Conservation (phyloP, 1,284 basidiomycete genomes). For the Ganoderma sinense region DNA sequence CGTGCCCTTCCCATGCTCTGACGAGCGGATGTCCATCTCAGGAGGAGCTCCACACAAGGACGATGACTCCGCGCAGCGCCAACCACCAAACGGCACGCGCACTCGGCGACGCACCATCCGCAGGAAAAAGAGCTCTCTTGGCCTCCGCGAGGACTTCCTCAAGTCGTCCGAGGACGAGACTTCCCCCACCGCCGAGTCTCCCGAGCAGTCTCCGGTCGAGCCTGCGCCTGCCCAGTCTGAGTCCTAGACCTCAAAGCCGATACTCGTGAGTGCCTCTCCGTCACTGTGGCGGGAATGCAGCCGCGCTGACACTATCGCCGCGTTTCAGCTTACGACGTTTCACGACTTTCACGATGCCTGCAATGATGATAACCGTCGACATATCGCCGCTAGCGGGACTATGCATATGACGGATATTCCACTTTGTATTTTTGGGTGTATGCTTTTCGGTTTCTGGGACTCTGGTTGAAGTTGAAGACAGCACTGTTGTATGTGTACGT, state of each 20-base stretch:
- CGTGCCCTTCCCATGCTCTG: slow-evolving; percentile 8
- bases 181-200: not conserved
- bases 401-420: slow-evolving; percentile 1
- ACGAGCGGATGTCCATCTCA: not conserved
- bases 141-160: slow-evolving; percentile 49
- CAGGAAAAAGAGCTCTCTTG: slow-evolving; percentile 52
- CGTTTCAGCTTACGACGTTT: not conserved
- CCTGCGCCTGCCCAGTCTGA: not conserved
- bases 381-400: not conserved
- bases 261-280: not conserved
- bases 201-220: not conserved
- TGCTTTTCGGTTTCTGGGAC: not conserved
- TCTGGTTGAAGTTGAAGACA: not conserved
- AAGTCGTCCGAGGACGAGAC: slow-evolving; percentile 18
- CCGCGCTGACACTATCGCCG: not conserved
- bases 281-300: not conserved
- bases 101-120: slow-evolving; percentile 40
- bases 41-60: not conserved
- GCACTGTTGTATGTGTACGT: not conserved
- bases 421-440: not conserved
- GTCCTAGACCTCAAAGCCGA: not conserved
- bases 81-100: not conserved
- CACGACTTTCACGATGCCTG: slow-evolving; percentile 2
- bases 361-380: not conserved
- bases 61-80: not conserved